Evolutionary conservation across 495 filamentous ascomycete genomes (phyloP).

Genomic region (Immersiella caudata): DNA sequence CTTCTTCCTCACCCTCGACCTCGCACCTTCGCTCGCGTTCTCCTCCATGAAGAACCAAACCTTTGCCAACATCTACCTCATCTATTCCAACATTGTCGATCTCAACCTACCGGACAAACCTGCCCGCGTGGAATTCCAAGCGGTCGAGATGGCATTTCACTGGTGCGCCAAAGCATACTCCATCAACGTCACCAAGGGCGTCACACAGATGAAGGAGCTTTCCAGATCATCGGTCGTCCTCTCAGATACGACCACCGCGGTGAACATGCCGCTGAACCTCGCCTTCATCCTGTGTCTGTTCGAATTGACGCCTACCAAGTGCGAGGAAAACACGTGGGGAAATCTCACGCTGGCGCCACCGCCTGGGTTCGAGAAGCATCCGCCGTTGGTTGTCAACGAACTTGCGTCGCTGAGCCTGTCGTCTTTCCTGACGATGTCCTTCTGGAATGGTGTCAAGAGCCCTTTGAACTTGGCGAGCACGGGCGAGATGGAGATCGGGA

Average conservation of each 20-base stretch:
- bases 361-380: slow-evolving; percentile 1
- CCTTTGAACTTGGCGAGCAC: slow-evolving; percentile 7
- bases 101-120: not conserved
- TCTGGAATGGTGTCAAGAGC: slow-evolving; percentile 10
- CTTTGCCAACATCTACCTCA: slow-evolving; percentile 9
- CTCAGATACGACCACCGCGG: not conserved
- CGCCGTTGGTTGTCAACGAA: not conserved
- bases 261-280: slow-evolving; percentile 3
- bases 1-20: slow-evolving; percentile 11
- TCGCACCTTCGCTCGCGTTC: not conserved
- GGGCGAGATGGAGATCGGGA: slow-evolving; percentile 1
- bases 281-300: slow-evolving; percentile 4
- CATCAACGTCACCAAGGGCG: not conserved
- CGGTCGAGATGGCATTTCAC: not conserved
- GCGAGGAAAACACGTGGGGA: slow-evolving; percentile 6
- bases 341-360: slow-evolving; percentile 2
- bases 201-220: not conserved
- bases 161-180: slow-evolving; percentile 10
- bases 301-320: not conserved
- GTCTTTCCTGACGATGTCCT: not conserved
- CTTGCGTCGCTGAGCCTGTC: not conserved
- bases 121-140: not conserved
- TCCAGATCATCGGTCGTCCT: not conserved
- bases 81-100: slow-evolving; percentile 4
- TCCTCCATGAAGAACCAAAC: not conserved